Percentiles rank a stretch among this genome's conserved stretches.
phyloP scores from a whole-genome alignment of 108 stramenopile genomes.

The Pseudonitzschia multiseries region DNA sequence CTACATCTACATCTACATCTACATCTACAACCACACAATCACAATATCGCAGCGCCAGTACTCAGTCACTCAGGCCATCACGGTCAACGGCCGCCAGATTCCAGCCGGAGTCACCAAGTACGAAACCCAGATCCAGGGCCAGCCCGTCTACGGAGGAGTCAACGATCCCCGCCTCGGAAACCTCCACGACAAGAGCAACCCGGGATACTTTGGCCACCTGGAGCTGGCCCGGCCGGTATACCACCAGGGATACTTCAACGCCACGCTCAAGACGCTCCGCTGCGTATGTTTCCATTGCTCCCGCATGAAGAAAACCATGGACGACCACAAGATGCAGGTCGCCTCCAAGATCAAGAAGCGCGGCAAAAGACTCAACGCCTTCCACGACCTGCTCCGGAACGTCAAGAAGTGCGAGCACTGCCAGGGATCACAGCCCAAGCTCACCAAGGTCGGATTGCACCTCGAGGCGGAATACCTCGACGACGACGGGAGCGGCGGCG shows the following conservation, averaged over 20 bases:
- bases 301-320: slow-evolving; percentile 73
- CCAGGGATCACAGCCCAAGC: slow-evolving; percentile 80
- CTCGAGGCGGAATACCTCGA: slow-evolving; percentile 86
- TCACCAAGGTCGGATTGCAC: slow-evolving; percentile 82
- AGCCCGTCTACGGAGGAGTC: slow-evolving; percentile 95
- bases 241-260: slow-evolving; percentile 94
- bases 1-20: too few relatives aligned
- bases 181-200: slow-evolving; percentile 90
- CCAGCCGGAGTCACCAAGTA: slow-evolving; percentile 91
- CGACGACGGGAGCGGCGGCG: slow-evolving; percentile 56
- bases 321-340: slow-evolving; percentile 83
- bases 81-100: slow-evolving; percentile 88
- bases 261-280: slow-evolving; percentile 84
- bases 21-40: too few relatives aligned
- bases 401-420: slow-evolving; percentile 92
- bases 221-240: slow-evolving; percentile 95
- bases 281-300: slow-evolving; percentile 96
- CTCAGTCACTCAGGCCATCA: slow-evolving; percentile 92
- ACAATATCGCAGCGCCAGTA: slow-evolving; percentile 61
- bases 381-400: slow-evolving; percentile 81
- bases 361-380: slow-evolving; percentile 76
- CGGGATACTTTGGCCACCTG: slow-evolving; percentile 98
- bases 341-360: slow-evolving; percentile 52
- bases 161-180: slow-evolving; percentile 96
- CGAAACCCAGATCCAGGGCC: slow-evolving; percentile 88